Evolutionary conservation across 306 rosid genomes (phyloP), one percentile per base, ranked within the genome.

Genomic region (Cajanus cajan): DNA sequence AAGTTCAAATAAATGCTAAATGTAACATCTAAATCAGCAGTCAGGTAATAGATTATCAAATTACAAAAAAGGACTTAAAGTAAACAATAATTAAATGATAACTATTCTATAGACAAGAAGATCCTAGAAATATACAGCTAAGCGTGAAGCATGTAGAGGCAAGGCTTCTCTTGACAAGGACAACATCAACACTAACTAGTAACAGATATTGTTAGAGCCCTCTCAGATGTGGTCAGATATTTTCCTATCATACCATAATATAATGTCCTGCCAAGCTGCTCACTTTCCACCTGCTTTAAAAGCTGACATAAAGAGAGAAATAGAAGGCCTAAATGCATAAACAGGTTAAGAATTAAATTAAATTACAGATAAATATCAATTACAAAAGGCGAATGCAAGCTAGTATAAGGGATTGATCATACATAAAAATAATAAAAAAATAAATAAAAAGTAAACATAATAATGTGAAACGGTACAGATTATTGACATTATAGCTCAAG

Each of bases 171-270:
- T 12, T 72, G 74, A 59, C 67, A 81, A 83, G 75, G 78, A 39
- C 44, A 44, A 66, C 39, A 75, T 71, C 44, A 73, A 68, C 55
- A 54, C 69, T 77, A 86, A 68, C 84, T 61, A 68, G 80, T 40
- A 71, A 71, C 61, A 86, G 65, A 85, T 80, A 89, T 69, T 85
- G 76, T 83, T 84, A 86, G 85, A 83, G 87, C 85, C 94, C 92
- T 82, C 91, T 90, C 86, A 89, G 73, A 84, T 86, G 83, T 84
- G 88, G 85, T 83, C 88, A 84, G 86, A 88, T 90, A 79, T 86
- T 80, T 85, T 93, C 97, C 98, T 89, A 86, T 65, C 99, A 88
- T 95, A 95, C 97, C 97, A 95, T 95, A 95, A 78, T 65, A 91
- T 78, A 84, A 84, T 8, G 94, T 82, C 88, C 86, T 78, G 88